Evolutionary conservation across 352 stramenopile species (phyloP).

Genomic region (Phytophthora sojae): DNA sequence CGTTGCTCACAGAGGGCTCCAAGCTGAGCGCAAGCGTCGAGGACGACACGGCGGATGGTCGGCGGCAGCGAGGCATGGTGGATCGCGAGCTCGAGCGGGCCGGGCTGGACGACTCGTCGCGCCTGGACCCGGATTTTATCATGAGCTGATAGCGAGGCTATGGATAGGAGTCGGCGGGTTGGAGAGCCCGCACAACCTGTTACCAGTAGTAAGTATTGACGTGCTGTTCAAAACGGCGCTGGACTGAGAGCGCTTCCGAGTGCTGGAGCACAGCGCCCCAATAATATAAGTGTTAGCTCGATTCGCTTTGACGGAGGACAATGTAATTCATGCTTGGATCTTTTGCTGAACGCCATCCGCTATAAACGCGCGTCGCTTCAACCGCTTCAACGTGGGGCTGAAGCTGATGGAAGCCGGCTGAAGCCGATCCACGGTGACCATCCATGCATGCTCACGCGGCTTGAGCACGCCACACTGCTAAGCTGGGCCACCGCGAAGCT

Average conservation of each 20-base stretch:
- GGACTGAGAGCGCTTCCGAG: no score
- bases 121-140: constrained; percentile 13
- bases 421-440: background rate
- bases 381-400: background rate
- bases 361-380: background rate
- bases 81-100: constrained; percentile 18
- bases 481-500: background rate
- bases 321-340: background rate
- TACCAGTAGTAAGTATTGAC: background rate
- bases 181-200: background rate
- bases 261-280: background rate
- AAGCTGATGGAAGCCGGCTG: background rate
- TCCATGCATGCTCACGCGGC: no score
- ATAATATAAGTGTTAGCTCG: constrained; percentile 1
- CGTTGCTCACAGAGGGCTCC: constrained; percentile 39
- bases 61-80: constrained; percentile 26
- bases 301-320: constrained; percentile 1
- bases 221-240: background rate
- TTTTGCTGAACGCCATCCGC: background rate
- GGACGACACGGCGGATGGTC: constrained; percentile 31
- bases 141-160: constrained; percentile 1
- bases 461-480: no score
- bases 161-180: background rate
- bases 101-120: background rate
- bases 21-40: constrained; percentile 38